phyloP scores from a whole-genome alignment of 2,329 filamentous ascomycete species.

The Sphaerulina populicola region DNA sequence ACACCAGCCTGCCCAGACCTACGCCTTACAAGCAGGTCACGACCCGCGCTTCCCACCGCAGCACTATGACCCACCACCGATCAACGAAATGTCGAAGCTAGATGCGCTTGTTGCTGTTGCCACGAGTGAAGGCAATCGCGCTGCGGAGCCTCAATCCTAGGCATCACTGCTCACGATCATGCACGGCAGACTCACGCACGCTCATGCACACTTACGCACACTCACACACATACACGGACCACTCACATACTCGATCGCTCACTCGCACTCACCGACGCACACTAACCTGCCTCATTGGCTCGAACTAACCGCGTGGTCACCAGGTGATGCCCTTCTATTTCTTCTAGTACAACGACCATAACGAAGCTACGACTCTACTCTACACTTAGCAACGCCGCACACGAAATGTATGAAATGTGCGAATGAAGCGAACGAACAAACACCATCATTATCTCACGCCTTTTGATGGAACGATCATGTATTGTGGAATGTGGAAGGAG shows the following conservation, averaged over 20 bases:
- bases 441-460: not conserved
- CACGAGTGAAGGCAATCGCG: constrained; percentile 45
- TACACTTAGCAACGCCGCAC: constrained; percentile 4
- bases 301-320: not conserved
- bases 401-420: constrained; percentile 3
- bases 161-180: too few species aligned
- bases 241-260: not conserved
- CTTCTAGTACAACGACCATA: constrained; percentile 4
- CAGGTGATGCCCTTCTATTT: not conserved
- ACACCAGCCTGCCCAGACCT: constrained; percentile 25
- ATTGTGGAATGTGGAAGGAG: not conserved
- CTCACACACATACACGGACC: not conserved
- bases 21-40: constrained; percentile 31
- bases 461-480: not conserved
- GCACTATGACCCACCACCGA: constrained; percentile 28
- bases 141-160: constrained; percentile 25
- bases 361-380: constrained; percentile 7
- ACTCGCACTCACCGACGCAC: not conserved
- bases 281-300: not conserved
- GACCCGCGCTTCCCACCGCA: constrained; percentile 27
- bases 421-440: not conserved
- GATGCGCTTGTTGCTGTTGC: constrained; percentile 59
- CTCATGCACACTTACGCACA: not conserved
- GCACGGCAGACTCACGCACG: not conserved
- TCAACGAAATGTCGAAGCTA: constrained; percentile 47